Percentiles rank a stretch among this genome's conserved stretches.
Evolutionary conservation across 805 yeast species (phyloP).

Genomic region (Teunomyces pallodes): DNA sequence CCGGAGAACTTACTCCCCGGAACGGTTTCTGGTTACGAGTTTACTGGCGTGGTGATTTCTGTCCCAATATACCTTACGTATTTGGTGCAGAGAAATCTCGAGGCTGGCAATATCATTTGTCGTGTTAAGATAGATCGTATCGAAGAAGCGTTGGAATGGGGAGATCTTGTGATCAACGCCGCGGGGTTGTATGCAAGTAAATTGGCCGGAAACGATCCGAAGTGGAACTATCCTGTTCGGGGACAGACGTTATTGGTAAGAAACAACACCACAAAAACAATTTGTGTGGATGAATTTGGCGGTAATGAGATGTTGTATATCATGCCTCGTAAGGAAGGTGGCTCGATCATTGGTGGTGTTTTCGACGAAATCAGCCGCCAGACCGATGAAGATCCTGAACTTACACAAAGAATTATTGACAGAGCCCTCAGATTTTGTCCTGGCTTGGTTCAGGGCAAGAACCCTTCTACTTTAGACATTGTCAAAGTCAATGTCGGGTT

Average conservation of each 20-base stretch:
- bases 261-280: constrained; percentile 34
- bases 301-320: constrained; percentile 52
- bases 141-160: constrained; percentile 43
- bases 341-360: constrained; percentile 63
- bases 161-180: constrained; percentile 56
- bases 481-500: constrained; percentile 35
- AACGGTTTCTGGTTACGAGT: constrained; percentile 44
- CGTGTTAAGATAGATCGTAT: constrained; percentile 43
- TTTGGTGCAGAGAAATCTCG: constrained; percentile 44
- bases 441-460: constrained; percentile 30
- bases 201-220: constrained; percentile 43
- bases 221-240: constrained; percentile 47
- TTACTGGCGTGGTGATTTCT: constrained; percentile 56
- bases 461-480: constrained; percentile 29
- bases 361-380: constrained; percentile 16
- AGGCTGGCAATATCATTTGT: constrained; percentile 47
- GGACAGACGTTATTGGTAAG: constrained; percentile 59
- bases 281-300: constrained; percentile 33
- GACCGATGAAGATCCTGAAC: constrained; percentile 33
- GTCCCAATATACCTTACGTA: constrained; percentile 56
- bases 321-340: constrained; percentile 76
- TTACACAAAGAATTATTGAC: constrained; percentile 46
- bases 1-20: constrained; percentile 40
- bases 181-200: constrained; percentile 51
- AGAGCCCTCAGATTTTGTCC: constrained; percentile 46